Evolutionary conservation across 2,329 filamentous ascomycete species (phyloP).

Genomic region (Aspergillus eucalypticola): DNA sequence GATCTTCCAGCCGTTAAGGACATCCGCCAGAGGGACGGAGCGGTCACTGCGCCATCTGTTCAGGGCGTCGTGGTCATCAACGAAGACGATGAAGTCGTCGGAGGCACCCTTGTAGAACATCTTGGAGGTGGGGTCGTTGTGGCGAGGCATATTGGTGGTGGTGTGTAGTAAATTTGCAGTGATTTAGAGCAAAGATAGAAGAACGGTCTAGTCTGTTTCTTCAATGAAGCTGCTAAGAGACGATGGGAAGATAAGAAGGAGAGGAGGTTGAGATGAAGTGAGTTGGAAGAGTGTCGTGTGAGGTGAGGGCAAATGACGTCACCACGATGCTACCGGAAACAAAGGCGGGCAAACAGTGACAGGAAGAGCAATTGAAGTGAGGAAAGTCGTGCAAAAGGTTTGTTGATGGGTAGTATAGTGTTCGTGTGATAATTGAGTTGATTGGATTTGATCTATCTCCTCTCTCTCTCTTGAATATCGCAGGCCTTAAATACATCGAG

Average conservation of each 20-base stretch:
- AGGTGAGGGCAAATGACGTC: slow-evolving; percentile 25
- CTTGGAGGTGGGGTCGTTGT: slow-evolving; percentile 70
- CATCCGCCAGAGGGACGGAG: slow-evolving; percentile 75
- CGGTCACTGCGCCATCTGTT: slow-evolving; percentile 82
- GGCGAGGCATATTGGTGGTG: slow-evolving; percentile 61
- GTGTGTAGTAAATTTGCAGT: slow-evolving; percentile 10
- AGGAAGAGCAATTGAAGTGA: not conserved
- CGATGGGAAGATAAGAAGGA: not conserved
- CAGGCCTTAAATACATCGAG: not conserved
- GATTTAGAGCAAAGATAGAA: slow-evolving; percentile 1
- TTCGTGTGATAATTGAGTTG: not conserved
- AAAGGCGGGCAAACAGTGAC: not conserved
- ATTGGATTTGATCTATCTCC: not conserved
- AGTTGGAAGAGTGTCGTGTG: slow-evolving; percentile 8
- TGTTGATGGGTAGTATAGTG: not conserved
- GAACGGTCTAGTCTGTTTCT: not conserved
- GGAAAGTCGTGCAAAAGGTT: not conserved
- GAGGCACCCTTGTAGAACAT: slow-evolving; percentile 79
- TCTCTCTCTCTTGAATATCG: no score
- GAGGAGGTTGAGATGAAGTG: not conserved
- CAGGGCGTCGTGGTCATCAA: slow-evolving; percentile 55
- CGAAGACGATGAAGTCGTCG: slow-evolving; percentile 67
- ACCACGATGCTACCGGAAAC: slow-evolving; percentile 12
- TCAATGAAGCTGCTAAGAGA: not conserved
- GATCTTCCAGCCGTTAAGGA: slow-evolving; percentile 85